phyloP scores from a whole-genome alignment of 2,329 filamentous ascomycete genomes.

The Alternaria dauci region DNA sequence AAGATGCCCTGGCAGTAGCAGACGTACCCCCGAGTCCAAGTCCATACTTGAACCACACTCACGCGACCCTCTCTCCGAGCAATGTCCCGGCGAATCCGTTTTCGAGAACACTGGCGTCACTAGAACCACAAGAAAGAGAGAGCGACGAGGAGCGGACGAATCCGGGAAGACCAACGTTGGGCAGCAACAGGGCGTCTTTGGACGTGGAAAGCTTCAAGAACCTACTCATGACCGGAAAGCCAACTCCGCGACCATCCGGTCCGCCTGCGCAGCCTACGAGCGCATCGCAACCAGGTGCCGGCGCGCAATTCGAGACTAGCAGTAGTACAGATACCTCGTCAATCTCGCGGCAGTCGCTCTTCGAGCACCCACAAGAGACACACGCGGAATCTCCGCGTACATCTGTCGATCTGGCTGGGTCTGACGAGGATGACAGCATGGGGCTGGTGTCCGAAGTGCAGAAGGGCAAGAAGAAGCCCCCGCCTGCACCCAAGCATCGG shows the following conservation, averaged over 20 bases:
- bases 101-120: conserved; percentile 49
- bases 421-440: conserved; percentile 59
- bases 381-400: conserved; percentile 64
- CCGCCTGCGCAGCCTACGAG: conserved; percentile 35
- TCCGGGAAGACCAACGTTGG: conserved; percentile 33
- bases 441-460: conserved; percentile 41
- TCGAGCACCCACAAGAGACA: conserved; percentile 59
- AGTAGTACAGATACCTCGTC: conserved; percentile 68
- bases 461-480: conserved; percentile 73
- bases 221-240: conserved; percentile 76
- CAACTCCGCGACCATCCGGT: conserved; percentile 50
- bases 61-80: conserved; percentile 25
- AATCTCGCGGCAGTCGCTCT: conserved; percentile 66
- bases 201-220: conserved; percentile 82
- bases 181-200: conserved; percentile 58
- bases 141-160: conserved; percentile 38
- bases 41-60: conserved; percentile 21
- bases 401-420: conserved; percentile 65
- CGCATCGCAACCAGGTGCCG: conserved; percentile 31
- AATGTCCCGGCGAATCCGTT: conserved; percentile 49
- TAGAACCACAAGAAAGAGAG: conserved; percentile 41
- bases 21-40: conserved; percentile 36
- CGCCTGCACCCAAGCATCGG: conserved; percentile 71
- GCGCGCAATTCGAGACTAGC: conserved; percentile 53
- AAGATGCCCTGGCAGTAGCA: conserved; percentile 37